phyloP scores from a whole-genome alignment of 805 yeast genomes.

The Brettanomyces bruxellensis region DNA sequence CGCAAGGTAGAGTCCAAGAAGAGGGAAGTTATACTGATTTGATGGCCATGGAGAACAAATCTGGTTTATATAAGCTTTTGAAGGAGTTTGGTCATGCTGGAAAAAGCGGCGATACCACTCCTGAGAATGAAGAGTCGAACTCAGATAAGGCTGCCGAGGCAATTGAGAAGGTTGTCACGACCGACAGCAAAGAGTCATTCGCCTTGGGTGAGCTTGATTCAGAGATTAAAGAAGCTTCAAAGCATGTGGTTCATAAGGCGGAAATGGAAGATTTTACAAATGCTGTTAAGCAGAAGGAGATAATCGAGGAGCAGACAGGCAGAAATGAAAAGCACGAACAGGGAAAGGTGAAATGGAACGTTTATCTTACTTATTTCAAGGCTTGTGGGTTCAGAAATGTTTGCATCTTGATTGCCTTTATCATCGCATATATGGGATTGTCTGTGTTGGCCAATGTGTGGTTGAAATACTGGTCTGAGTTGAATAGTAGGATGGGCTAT shows the following conservation, averaged over 20 bases:
- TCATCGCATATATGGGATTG: conserved; percentile 49
- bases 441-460: conserved; percentile 74
- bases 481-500: conserved; percentile 55
- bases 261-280: conserved; percentile 38
- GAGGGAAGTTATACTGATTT: conserved; percentile 54
- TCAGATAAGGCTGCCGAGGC: conserved; percentile 5
- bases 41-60: conserved; percentile 23
- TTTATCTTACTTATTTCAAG: conserved; percentile 73
- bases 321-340: conserved; percentile 79
- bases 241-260: conserved; percentile 49
- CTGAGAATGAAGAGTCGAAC: conserved; percentile 4
- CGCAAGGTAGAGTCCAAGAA: conserved; percentile 56
- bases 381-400: conserved; percentile 78
- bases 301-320: conserved; percentile 31
- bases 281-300: conserved; percentile 26
- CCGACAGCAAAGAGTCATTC: conserved; percentile 9
- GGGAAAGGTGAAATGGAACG: conserved; percentile 87
- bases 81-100: conserved; percentile 49
- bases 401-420: conserved; percentile 41
- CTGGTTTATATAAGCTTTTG: conserved; percentile 30
- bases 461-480: conserved; percentile 97
- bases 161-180: conserved; percentile 1
- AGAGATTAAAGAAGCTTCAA: conserved; percentile 26
- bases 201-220: conserved; percentile 16
- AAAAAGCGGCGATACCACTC: conserved; percentile 11